phyloP scores from a whole-genome alignment of 2,329 filamentous ascomycete genomes.

The Fusarium ambrosium region DNA sequence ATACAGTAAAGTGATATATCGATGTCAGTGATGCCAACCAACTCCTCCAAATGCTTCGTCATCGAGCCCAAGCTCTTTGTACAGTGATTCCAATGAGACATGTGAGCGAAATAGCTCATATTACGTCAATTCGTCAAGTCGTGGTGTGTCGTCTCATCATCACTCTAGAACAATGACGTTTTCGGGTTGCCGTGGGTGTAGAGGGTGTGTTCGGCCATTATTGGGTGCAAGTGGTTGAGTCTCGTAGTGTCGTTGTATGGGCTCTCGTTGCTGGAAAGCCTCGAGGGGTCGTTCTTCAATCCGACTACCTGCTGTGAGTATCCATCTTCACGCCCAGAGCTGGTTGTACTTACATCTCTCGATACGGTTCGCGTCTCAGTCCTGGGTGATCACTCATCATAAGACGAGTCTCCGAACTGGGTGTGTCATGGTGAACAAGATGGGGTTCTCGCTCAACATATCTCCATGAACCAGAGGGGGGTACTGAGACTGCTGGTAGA shows the following conservation, averaged over 20 bases:
- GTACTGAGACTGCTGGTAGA: slow-evolving; percentile 10
- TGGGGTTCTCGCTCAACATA: slow-evolving; percentile 18
- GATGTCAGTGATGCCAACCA: slow-evolving; percentile 26
- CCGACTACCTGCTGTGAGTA: slow-evolving; percentile 39
- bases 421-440: slow-evolving; percentile 18
- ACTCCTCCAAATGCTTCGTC: slow-evolving; percentile 24
- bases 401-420: slow-evolving; percentile 27
- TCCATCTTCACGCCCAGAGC: not conserved
- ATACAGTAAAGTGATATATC: slow-evolving; percentile 11
- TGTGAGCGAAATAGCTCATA: not conserved
- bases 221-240: slow-evolving; percentile 24
- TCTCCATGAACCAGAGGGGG: slow-evolving; percentile 12
- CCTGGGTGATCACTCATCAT: slow-evolving; percentile 21
- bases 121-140: not conserved
- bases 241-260: slow-evolving; percentile 33
- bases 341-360: slow-evolving; percentile 43
- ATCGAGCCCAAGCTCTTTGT: not conserved
- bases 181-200: slow-evolving; percentile 43
- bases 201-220: slow-evolving; percentile 31
- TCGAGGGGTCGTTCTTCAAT: slow-evolving; percentile 20
- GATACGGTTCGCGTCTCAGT: slow-evolving; percentile 35
- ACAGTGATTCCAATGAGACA: slow-evolving; percentile 8
- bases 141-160: slow-evolving; percentile 16
- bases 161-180: slow-evolving; percentile 52
- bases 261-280: slow-evolving; percentile 24